phyloP scores from a whole-genome alignment of 2,329 filamentous ascomycete species.

The Claviceps paspali region DNA sequence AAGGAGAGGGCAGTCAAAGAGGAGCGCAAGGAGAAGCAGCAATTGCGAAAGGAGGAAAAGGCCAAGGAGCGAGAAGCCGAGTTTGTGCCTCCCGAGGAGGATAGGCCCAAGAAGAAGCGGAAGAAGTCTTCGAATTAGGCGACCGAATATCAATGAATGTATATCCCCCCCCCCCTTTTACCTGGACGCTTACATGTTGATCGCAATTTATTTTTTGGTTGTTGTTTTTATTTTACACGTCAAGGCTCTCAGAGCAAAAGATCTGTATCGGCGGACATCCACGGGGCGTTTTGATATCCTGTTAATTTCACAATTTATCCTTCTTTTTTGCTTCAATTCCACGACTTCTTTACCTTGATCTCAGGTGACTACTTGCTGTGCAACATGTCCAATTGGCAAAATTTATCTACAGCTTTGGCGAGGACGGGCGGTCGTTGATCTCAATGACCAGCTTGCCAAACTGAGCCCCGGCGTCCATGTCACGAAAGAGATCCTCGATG shows the following conservation, averaged over 20 bases:
- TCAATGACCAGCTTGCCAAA: slow-evolving; percentile 88
- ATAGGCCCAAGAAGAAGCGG: slow-evolving; percentile 47
- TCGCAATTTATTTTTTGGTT: neutral
- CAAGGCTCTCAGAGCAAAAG: neutral
- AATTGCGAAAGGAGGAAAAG: slow-evolving; percentile 76
- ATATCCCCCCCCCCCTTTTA: neutral
- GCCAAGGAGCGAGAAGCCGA: slow-evolving; percentile 71
- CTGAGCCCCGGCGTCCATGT: slow-evolving; percentile 73
- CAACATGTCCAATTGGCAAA: too few relatives aligned
- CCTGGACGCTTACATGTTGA: neutral
- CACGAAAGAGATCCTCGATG: slow-evolving; percentile 72
- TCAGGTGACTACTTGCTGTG: too few relatives aligned
- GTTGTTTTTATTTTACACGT: neutral
- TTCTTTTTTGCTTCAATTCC: too few relatives aligned
- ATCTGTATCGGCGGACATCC: slow-evolving; percentile 4
- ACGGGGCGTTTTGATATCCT: slow-evolving; percentile 7
- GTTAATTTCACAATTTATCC: neutral
- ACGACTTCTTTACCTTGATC: neutral
- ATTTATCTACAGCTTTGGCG: slow-evolving; percentile 23
- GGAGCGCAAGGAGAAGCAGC: slow-evolving; percentile 71
- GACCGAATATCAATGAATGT: neutral
- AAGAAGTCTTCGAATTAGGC: slow-evolving; percentile 32
- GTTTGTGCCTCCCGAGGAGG: slow-evolving; percentile 76
- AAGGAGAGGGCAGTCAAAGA: slow-evolving; percentile 73
- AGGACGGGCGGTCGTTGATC: slow-evolving; percentile 27